phyloP scores from a whole-genome alignment of 345 rosid genomes.

The Ailanthus altissimus region DNA sequence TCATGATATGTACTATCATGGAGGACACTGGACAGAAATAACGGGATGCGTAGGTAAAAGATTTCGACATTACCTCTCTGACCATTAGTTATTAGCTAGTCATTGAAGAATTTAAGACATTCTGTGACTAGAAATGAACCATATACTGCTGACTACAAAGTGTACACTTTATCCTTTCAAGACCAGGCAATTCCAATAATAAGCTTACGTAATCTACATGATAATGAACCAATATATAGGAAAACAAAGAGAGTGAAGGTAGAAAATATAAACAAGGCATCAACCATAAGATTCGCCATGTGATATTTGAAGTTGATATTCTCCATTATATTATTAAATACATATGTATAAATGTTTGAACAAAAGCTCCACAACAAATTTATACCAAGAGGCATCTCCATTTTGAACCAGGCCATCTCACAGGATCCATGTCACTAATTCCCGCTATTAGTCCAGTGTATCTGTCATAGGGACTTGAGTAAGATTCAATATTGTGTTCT shows the following conservation, averaged over 20 bases:
- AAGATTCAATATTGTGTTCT: conserved; percentile 6
- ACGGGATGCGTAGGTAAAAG: not conserved
- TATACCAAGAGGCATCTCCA: conserved; percentile 92
- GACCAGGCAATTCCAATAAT: not conserved
- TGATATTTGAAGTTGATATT: not conserved
- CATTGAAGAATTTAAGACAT: not conserved
- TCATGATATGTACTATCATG: no score
- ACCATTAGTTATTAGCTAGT: not conserved
- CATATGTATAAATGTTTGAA: not conserved
- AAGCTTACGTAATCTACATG: not conserved
- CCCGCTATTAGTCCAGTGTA: conserved; percentile 77
- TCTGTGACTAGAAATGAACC: not conserved
- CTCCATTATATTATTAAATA: not conserved
- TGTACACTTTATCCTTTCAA: not conserved
- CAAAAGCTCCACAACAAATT: not conserved
- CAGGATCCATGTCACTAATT: conserved; percentile 81
- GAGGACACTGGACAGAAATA: not conserved
- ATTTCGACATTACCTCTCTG: not conserved
- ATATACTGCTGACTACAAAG: not conserved
- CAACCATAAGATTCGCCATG: not conserved
- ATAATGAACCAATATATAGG: not conserved
- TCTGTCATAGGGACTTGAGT: conserved; percentile 41
- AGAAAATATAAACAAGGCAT: no score
- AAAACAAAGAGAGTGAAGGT: not conserved
- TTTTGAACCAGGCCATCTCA: conserved; percentile 91